Evolutionary conservation across 2,329 filamentous ascomycete genomes (phyloP).

Genomic region (Endocalyx cinctus): DNA sequence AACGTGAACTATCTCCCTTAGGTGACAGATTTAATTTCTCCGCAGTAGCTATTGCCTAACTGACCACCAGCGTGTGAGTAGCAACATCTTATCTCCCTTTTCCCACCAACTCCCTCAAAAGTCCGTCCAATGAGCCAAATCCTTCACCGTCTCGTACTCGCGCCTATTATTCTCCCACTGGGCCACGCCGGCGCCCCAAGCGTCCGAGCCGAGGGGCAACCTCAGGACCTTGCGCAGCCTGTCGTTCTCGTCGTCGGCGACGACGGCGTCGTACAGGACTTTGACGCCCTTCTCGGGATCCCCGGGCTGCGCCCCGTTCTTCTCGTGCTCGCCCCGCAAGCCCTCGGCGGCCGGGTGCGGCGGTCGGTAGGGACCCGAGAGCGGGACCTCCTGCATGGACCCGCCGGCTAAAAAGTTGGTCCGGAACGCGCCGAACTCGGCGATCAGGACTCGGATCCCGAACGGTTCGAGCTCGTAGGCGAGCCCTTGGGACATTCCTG

Average conservation of each 20-base stretch:
- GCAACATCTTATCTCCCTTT: no score
- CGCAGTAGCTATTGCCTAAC: no score
- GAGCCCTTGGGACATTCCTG: no score
- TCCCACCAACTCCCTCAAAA: no score
- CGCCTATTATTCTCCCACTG: no score
- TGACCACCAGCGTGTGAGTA: no score
- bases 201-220: constrained; percentile 33
- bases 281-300: constrained; percentile 31
- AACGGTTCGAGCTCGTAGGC: constrained; percentile 30
- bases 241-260: constrained; percentile 26
- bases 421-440: constrained; percentile 38
- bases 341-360: constrained; percentile 9
- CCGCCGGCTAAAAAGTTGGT: constrained; percentile 33
- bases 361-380: constrained; percentile 19
- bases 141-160: no score
- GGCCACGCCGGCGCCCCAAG: no score
- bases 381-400: constrained; percentile 5
- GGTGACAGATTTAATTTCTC: no score
- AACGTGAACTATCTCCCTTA: no score
- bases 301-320: constrained; percentile 21
- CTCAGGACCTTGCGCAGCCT: constrained; percentile 27
- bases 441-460: constrained; percentile 32
- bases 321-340: constrained; percentile 9
- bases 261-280: constrained; percentile 33
- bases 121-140: no score